Base-by-base conservation (phyloP, 1,139 yeast species). In the Meyerozyma elateridarum region DNA sequence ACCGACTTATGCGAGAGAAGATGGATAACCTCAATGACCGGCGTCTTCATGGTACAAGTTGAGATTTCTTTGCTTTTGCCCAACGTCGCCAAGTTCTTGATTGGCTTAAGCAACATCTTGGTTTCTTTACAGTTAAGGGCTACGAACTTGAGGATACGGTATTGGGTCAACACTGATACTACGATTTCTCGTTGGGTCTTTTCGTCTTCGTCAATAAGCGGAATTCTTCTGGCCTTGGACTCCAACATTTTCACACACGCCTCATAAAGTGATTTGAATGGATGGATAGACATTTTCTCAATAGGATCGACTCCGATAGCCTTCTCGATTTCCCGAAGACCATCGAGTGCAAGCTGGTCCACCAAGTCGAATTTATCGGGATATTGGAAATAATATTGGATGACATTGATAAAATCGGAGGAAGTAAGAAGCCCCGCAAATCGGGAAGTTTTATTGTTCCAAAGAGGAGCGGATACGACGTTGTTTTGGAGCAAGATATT, bases 91-190 rank as follows among this genome's bases (percentile, higher is more conserved):
- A 91, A 64, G 39, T 82, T 81, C 39, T 71, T 68, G 36, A 93
- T 67, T 2, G 96, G 95, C 46, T 81, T 77, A 46, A 81, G 67
- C 37, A 93, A 66, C 73, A 81, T 84, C 48, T 85, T 79, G 4
- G 96, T 89, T 54, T 93, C 97, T 56, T 88, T 87, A 62, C 98
- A 93, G 56, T 93, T 91, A 57, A 91, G 73, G 5, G 97, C 93
- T 21, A 93, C 96, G 52, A 93, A 93, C 59, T 93, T 91, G 49
- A 93, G 71, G 37, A 93, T 91, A 54, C 99, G 79, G 61, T 93
- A 93, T 61, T 93, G 98, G 1, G 99, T 93, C 49, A 93, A 72
- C 31, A 93, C 98, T 36, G 91, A 79, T 6, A 89, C 96, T 17
- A 93, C 96, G 47, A 91, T 88, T 54, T 91, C 97, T 49, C 96